Conservation (phyloP, 768 basidiomycete species). For the Grammothele lineata region DNA sequence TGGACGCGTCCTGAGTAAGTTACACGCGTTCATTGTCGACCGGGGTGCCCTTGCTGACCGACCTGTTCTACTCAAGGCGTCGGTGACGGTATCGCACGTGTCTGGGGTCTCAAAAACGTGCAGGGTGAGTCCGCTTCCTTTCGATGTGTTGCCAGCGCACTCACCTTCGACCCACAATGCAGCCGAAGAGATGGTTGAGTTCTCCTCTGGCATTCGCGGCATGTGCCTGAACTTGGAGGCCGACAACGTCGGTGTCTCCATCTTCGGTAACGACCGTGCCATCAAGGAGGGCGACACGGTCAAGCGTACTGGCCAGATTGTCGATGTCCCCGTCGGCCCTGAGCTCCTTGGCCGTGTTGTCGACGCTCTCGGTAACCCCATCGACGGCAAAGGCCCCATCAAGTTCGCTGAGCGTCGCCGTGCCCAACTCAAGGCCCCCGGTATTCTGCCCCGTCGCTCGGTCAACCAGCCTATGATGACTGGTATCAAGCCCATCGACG, state of each 20-base stretch:
- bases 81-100: conserved; percentile 99
- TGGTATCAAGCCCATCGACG: conserved; percentile 99
- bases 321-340: conserved; percentile 98
- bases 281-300: conserved; percentile 99
- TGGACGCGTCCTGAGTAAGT: conserved; percentile 95
- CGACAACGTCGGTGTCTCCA: conserved; percentile 99
- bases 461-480: conserved; percentile 99
- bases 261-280: conserved; percentile 96
- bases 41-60: conserved; percentile 23
- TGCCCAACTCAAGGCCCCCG: conserved; percentile 97
- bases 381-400: conserved; percentile 99
- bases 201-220: conserved; percentile 99
- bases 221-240: conserved; percentile 99
- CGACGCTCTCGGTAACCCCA: conserved; percentile 99
- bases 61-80: conserved; percentile 56
- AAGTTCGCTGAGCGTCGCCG: conserved; percentile 90
- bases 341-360: conserved; percentile 98
- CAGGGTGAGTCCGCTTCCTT: conserved; percentile 58
- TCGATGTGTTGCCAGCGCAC: conserved; percentile 5
- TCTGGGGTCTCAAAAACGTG: conserved; percentile 98
- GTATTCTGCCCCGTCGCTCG: conserved; percentile 98
- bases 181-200: conserved; percentile 99
- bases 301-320: conserved; percentile 99
- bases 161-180: conserved; percentile 21
- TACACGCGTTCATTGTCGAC: neutral